Evolutionary conservation across 768 basidiomycete species (phyloP), one percentile per base, ranked within the genome.

Genomic region (Lyophyllum atratum): DNA sequence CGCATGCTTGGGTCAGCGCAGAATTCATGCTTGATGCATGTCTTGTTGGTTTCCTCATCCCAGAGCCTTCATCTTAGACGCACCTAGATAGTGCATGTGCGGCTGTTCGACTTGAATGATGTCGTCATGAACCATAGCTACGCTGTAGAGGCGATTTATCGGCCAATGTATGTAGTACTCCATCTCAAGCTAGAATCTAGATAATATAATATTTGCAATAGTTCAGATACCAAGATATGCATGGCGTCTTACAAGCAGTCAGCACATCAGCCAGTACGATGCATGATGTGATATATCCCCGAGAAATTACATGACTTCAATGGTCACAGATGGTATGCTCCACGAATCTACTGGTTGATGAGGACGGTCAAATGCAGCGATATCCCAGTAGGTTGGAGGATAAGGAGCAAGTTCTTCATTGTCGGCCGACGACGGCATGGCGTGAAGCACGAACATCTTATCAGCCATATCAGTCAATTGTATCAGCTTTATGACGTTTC

Each of bases 1-100:
- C 95, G 0, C 96, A 99, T 71, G 92, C 89, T 3, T 99, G 96
- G 96, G 95, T 99, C 29, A 98, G 93, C 63, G 85, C 82, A n/a
- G 96, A 99, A 49, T 89, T 89, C 64, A 97, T 98, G 93, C 78
- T 99, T 21, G 95, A 98, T 68, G 81, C 86, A 31, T 98, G 93
- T 70, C 77, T 97, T 45, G 90, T 99, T 34, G 96, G 96, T 15
- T 92, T 97, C 66, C 75, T 99, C 39, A 85, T 95, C 12, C 71
- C 88, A 1, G 92, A 93, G 63, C 82, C 85, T 26, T 73, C 76
- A 29, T 69, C 74, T 21, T 76, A 73, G 66, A 62, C 31, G 17
- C 25, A 40, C 26, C 17, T 8, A 44, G 43, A 44, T 8, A 10
- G 9, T 7, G 43, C 43, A 12, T 22, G n/a, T 15, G 10, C 15